Base-by-base conservation (phyloP, 352 stramenopile species). In the Phytophthora syringae region DNA sequence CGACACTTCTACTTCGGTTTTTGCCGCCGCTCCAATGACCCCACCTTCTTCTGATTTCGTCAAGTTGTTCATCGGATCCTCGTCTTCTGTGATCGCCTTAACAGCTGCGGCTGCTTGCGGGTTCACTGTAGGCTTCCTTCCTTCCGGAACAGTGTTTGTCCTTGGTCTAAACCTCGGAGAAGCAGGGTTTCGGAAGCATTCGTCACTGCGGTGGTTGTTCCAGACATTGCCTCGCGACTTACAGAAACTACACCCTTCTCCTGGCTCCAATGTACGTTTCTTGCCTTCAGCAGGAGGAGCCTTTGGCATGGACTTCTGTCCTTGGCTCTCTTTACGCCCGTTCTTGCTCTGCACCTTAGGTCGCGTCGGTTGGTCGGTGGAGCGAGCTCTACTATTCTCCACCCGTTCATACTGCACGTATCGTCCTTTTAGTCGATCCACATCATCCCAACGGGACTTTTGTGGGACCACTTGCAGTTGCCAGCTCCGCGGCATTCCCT, bases 401-500 rank as follows among this genome's bases (percentile, higher is more conserved):
- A 39, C 32, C 12, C 32, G 32, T 9, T 39, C 32, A 16, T 16
- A 39, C 12, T 39, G 32, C 32, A 39, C 2, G 12, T 39, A 39
- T n/a, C 32, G 7, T 3, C 12, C 32, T 9, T 39, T 39, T 39
- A 39, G 12, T 5, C 12, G 2, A 5, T n/a, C 7, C 3, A 39
- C 2, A 39, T 39, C 12, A n/a, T 11, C 11, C 32, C 32, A 39
- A 39, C 32, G 12, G 7, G 32, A 11, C 12, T 16, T 37, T 7
- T 59, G 39, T 0, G 37, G 40, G 5, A 59, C 18, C n/a, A 59
- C 39, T 7, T 34, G n/a, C 25, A 49, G 27, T 40, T 59, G 37
- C 52, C 52, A 59, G 12, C 18, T n/a, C 13, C 25, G 37, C 11
- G 52, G 52, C 52, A 59, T 59, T 13, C 52, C 52, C 0, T 37